These are phyloP conservation scores for Citrus cavaleriei DNA, from an alignment of 345 rosid genomes.

Conservation along the genomic window DNA sequence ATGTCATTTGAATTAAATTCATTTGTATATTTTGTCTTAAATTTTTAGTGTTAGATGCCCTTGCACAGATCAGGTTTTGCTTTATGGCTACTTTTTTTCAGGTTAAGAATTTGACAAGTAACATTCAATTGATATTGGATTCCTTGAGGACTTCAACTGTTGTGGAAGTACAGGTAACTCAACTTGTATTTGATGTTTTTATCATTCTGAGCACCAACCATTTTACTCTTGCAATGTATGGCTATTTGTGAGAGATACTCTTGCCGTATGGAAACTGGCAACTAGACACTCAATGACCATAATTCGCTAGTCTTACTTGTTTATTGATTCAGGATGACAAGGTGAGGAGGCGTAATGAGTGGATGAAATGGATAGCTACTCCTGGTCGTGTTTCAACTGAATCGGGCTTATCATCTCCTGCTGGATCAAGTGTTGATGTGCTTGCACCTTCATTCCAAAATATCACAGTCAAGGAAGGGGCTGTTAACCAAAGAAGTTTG, in stretches of 20 bases:
- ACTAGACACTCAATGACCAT: neutral
- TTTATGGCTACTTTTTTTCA: conserved; percentile 30
- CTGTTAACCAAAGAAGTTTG: conserved; percentile 14
- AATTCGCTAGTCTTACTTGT: neutral
- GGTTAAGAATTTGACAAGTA: conserved; percentile 56
- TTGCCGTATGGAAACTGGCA: neutral
- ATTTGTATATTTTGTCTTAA: neutral
- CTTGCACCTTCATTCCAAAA: conserved; percentile 35
- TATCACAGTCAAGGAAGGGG: conserved; percentile 28
- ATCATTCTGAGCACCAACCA: neutral
- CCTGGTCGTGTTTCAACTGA: conserved; percentile 23
- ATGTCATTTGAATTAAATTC: neutral
- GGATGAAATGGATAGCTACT: conserved; percentile 45
- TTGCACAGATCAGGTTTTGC: conserved; percentile 12
- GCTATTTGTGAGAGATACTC: neutral
- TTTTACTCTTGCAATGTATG: neutral
- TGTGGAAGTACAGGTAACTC: conserved; percentile 68
- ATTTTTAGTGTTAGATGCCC: neutral
- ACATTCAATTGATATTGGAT: conserved; percentile 55
- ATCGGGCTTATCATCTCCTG: conserved; percentile 13
- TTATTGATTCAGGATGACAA: conserved; percentile 37
- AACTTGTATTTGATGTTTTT: neutral
- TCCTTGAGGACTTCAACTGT: conserved; percentile 52
- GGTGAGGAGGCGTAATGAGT: conserved; percentile 52
- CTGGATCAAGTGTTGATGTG: conserved; percentile 20